Percentiles rank a stretch among this genome's conserved stretches.
Evolutionary conservation across 495 filamentous ascomycete species (phyloP).

Genomic region (Aspergillus taichungensis): DNA sequence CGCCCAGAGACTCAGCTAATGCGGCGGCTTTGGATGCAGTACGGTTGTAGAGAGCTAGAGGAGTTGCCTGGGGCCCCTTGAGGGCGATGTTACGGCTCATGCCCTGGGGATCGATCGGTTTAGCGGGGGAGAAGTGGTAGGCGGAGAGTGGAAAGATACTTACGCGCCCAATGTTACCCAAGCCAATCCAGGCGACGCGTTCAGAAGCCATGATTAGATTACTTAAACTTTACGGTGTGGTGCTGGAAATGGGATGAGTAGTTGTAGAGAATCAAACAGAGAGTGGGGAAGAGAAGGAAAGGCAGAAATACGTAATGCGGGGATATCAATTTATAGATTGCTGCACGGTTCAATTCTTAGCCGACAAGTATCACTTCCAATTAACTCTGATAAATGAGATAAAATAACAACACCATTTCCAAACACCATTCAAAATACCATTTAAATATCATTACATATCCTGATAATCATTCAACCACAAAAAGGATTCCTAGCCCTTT

Average conservation of each 20-base stretch:
- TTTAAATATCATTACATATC: too few relatives aligned
- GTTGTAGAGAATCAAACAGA: background rate
- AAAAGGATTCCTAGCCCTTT: background rate
- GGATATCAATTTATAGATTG: too few relatives aligned
- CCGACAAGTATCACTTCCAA: background rate
- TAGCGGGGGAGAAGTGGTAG: slow-evolving; percentile 11
- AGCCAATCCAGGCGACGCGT: slow-evolving; percentile 63
- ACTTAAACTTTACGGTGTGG: background rate
- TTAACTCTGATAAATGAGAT: too few relatives aligned
- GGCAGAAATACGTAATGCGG: too few relatives aligned
- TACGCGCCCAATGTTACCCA: slow-evolving; percentile 89
- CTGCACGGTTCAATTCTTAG: background rate
- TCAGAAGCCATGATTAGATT: slow-evolving; percentile 11
- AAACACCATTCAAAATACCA: too few relatives aligned
- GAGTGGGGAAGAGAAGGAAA: background rate
- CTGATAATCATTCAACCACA: too few relatives aligned
- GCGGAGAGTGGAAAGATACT: slow-evolving; percentile 18
- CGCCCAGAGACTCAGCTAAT: slow-evolving; percentile 42
- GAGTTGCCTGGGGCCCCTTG: slow-evolving; percentile 62
- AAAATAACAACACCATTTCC: too few relatives aligned
- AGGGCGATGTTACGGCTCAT: slow-evolving; percentile 77
- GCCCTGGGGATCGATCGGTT: slow-evolving; percentile 43
- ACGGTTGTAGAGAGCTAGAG: slow-evolving; percentile 75
- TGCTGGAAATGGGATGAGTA: background rate
- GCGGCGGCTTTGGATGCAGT: slow-evolving; percentile 50